Evolutionary conservation across 768 basidiomycete genomes (phyloP), one percentile per base, ranked within the genome.

Genomic region (Phlegmacium glaucopus): DNA sequence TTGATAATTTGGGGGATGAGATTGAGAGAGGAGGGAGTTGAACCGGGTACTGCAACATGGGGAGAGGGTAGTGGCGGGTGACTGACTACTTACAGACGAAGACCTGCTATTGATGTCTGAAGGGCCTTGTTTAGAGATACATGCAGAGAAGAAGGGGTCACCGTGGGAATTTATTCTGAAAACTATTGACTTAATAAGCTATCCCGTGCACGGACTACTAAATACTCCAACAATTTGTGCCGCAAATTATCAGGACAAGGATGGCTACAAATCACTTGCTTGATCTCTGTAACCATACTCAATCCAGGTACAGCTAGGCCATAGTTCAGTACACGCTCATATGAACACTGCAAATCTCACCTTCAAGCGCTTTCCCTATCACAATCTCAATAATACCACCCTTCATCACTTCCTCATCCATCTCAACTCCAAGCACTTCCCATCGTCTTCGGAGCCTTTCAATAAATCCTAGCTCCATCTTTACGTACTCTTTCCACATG

Each of bases 401-500:
- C 42, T 82, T 71, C 75, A 92, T 76, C 60, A 93, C 82, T 36
- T 78, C 77, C 58, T 71, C 38, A 68, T 42, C 41, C 48, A 54
- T 46, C 17, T 63, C 56, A 43, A 94, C 84, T 7, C 92, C 93
- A 15, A 95, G 71, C 7, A 90, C 71, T 38, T 74, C 80, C 91
- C 90, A 93, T 43, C 93, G 74, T 53, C 88, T 70, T 32, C 88
- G 72, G 40, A 94, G 68, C 11, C 79, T 80, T 69, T 95, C 92
- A 7, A 91, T 72, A 64, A 90, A 95, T 2, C 83, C 83, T 4
- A 94, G 68, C 63, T 97, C 94, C 80, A 96, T 90, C 61, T 83
- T 83, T 53, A 92, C 82, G 61, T 94, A 95, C 65, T 94, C 93
- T 16, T 74, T 74, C 94, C 94, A 97, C 65, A 97, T 72, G 47